Conservation (phyloP, 2,329 filamentous ascomycete genomes). For the Cryoendolithus antarcticus region DNA sequence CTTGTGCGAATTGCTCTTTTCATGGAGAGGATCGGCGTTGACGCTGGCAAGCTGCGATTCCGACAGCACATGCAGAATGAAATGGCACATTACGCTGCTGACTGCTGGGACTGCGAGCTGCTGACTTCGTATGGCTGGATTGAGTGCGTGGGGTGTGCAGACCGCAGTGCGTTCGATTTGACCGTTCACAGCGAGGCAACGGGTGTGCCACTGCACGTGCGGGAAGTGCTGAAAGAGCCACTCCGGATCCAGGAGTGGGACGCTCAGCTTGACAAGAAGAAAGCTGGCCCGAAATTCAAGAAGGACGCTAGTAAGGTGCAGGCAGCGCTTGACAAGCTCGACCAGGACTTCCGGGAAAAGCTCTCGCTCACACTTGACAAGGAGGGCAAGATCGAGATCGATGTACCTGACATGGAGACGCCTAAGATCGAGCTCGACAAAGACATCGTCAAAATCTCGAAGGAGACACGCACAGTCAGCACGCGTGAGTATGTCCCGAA, state of each 20-base stretch:
- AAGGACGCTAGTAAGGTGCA: conserved; percentile 84
- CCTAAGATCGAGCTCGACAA: conserved; percentile 69
- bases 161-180: conserved; percentile 88
- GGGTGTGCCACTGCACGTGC: conserved; percentile 71
- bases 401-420: conserved; percentile 53
- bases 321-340: conserved; percentile 59
- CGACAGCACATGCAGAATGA: conserved; percentile 90
- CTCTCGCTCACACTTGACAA: conserved; percentile 61
- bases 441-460: conserved; percentile 74
- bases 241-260: conserved; percentile 76
- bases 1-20: conserved; percentile 86
- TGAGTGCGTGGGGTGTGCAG: conserved; percentile 94
- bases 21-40: conserved; percentile 76
- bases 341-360: conserved; percentile 71
- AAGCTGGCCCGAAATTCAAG: conserved; percentile 90
- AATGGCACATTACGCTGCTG: conserved; percentile 87
- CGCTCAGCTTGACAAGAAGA: conserved; percentile 83
- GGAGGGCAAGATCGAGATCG: conserved; percentile 62
- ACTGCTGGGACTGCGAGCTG: conserved; percentile 97
- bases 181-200: conserved; percentile 89
- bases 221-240: conserved; percentile 68
- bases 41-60: conserved; percentile 81
- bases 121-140: conserved; percentile 91
- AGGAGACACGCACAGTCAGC: conserved; percentile 69
- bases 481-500: conserved; percentile 87